Conservation (phyloP, 140 eudicot genomes). For the Artemisia princeps region DNA sequence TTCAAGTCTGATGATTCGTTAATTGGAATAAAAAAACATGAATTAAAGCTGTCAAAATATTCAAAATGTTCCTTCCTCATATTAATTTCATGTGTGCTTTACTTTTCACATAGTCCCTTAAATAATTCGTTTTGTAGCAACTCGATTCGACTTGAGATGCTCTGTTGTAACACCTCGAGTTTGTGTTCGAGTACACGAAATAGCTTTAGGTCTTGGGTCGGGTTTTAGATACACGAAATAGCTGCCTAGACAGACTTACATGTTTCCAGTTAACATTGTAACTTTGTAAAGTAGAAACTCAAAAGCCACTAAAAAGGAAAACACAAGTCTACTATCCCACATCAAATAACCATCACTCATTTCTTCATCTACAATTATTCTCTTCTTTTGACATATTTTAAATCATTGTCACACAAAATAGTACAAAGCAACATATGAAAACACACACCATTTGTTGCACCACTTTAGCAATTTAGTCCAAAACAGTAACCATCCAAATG, state of each 20-base stretch:
- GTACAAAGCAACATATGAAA: constrained; percentile 4
- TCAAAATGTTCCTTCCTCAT: constrained; percentile 2
- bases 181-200: neutral
- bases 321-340: neutral
- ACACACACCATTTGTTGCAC: constrained; percentile 5
- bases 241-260: too few species aligned
- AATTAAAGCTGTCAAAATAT: neutral
- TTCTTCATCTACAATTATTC: constrained; percentile 17
- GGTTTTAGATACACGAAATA: neutral
- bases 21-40: neutral
- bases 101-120: constrained; percentile 8
- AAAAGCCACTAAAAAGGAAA: neutral
- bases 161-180: neutral
- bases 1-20: neutral
- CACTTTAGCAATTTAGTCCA: constrained; percentile 16
- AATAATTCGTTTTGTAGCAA: neutral
- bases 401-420: neutral
- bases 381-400: constrained; percentile 2
- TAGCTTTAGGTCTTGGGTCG: neutral
- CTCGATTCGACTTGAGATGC: neutral
- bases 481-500: constrained; percentile 12
- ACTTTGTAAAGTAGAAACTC: too few species aligned
- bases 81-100: neutral
- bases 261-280: too few species aligned
- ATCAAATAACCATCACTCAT: constrained; percentile 14